Conservation (phyloP, 2,329 filamentous ascomycete species). For the Cladosporium colombiae region DNA sequence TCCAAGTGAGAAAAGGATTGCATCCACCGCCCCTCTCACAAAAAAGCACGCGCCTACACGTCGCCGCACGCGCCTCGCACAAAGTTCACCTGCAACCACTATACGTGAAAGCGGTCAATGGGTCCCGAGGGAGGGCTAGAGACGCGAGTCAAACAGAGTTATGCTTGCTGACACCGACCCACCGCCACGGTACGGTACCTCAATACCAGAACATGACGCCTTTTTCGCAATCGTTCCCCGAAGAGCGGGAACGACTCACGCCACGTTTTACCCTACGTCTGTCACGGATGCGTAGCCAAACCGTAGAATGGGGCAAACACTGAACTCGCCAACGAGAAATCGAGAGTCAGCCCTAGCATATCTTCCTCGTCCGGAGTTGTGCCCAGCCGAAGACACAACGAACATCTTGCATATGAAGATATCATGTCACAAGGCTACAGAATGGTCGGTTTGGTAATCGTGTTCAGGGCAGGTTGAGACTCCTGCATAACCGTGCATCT, state of each 20-base stretch:
- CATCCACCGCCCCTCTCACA: background rate
- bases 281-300: background rate
- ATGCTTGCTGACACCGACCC: conserved; percentile 6
- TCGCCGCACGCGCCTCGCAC: background rate
- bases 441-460: background rate
- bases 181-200: background rate
- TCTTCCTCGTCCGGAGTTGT: background rate
- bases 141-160: conserved; percentile 3
- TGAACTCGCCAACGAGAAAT: background rate
- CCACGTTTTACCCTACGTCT: background rate
- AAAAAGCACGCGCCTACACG: background rate
- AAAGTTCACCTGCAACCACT: background rate
- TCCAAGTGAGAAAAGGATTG: background rate
- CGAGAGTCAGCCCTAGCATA: background rate
- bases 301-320: background rate
- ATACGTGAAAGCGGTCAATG: background rate
- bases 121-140: background rate
- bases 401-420: background rate
- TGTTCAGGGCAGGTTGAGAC: background rate
- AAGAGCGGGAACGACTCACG: background rate
- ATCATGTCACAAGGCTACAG: background rate
- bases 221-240: conserved; percentile 2
- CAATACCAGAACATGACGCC: conserved; percentile 1
- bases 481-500: background rate
- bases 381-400: background rate